These are phyloP conservation scores for Leccinum glutinopallens DNA, from an alignment of 1,284 basidiomycete genomes.

Conservation along the genomic window DNA sequence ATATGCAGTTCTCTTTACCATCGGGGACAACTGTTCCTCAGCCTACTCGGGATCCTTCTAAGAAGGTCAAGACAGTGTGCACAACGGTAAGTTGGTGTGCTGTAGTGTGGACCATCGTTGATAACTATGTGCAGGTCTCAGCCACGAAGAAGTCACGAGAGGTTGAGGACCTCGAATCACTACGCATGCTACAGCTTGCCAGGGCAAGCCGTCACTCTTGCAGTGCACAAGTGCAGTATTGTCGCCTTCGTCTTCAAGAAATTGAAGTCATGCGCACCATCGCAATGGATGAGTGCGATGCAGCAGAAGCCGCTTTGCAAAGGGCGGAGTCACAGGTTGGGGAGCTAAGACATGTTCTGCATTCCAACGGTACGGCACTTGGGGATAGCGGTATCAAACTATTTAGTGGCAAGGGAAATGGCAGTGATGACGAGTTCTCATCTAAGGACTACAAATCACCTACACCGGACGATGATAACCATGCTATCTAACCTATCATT, in stretches of 20 bases:
- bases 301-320: constrained; percentile 1
- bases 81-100: neutral
- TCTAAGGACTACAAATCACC: constrained; percentile 1
- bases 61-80: neutral
- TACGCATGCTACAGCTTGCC: constrained; percentile 4
- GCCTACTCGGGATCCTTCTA: neutral
- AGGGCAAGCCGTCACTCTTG: neutral
- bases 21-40: neutral
- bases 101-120: neutral
- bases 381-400: constrained; percentile 1
- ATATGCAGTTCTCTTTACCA: constrained; percentile 2
- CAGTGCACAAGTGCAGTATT: neutral
- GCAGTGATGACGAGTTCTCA: neutral
- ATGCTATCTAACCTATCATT: constrained; percentile 4
- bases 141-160: neutral
- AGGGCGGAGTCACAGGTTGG: neutral
- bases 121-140: neutral
- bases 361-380: neutral
- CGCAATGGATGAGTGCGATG: constrained; percentile 4
- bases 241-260: constrained; percentile 2
- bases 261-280: constrained; percentile 5
- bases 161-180: neutral
- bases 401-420: constrained; percentile 1
- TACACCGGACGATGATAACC: neutral
- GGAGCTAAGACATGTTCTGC: neutral